Evolutionary conservation across 106 monocot genomes (phyloP).

Genomic region (Posidonia australis): DNA sequence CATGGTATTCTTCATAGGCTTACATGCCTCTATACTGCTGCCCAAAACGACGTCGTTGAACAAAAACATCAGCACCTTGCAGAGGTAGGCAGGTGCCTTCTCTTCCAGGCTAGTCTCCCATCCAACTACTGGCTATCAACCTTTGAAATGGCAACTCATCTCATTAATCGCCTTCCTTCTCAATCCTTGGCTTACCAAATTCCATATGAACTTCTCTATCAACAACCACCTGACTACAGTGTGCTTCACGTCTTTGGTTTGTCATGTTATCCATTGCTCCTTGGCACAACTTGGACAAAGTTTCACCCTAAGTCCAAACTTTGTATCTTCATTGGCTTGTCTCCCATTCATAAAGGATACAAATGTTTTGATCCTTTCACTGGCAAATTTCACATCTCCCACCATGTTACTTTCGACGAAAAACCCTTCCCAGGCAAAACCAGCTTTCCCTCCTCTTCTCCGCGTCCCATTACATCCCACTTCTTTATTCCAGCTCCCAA

Average conservation of each 20-base stretch:
- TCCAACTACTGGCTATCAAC: background rate
- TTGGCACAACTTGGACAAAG: background rate
- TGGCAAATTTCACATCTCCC: no score
- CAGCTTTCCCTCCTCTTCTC: no score
- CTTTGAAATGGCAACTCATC: background rate
- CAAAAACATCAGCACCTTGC: background rate
- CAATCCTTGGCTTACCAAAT: background rate
- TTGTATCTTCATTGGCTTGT: background rate
- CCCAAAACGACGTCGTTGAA: slow-evolving; percentile 3
- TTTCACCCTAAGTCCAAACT: background rate
- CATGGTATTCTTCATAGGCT: slow-evolving; percentile 7
- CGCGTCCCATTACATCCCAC: no score
- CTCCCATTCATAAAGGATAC: no score
- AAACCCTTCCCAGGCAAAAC: no score
- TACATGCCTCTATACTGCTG: slow-evolving; percentile 3
- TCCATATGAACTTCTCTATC: background rate
- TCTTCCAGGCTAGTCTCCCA: background rate
- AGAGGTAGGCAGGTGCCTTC: background rate
- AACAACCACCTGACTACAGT: background rate
- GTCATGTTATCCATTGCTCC: background rate
- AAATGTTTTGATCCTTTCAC: no score
- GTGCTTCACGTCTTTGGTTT: background rate
- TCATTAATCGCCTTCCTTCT: background rate
- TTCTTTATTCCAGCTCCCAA: no score
- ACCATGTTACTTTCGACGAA: no score